Evolutionary conservation across 2,329 filamentous ascomycete species (phyloP).

Genomic region (Aspergillus fijiensis): DNA sequence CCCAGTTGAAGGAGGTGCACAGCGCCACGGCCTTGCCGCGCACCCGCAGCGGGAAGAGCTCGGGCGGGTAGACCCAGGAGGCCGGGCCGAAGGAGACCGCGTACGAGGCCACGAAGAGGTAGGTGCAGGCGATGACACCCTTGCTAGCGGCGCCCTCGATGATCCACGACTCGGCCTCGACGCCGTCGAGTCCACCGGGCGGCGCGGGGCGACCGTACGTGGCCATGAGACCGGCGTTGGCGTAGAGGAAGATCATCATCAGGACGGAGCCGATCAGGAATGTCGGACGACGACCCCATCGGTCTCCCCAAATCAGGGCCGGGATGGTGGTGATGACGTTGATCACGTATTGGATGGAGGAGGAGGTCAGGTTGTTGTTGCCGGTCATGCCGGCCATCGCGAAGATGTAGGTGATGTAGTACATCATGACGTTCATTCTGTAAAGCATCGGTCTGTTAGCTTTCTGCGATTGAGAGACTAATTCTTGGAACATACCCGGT

Average conservation of each 20-base stretch:
- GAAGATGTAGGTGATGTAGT: slow-evolving; percentile 66
- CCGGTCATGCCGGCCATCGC: slow-evolving; percentile 66
- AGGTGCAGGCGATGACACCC: slow-evolving; percentile 69
- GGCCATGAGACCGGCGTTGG: slow-evolving; percentile 45
- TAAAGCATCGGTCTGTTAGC: not conserved
- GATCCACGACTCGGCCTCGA: slow-evolving; percentile 41
- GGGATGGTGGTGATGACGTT: slow-evolving; percentile 77
- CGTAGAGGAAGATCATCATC: slow-evolving; percentile 54
- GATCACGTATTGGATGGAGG: slow-evolving; percentile 72
- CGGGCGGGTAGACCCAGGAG: slow-evolving; percentile 60
- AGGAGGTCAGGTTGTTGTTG: slow-evolving; percentile 63
- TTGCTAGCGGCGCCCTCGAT: slow-evolving; percentile 52
- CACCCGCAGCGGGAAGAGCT: slow-evolving; percentile 62
- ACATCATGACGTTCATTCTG: slow-evolving; percentile 71
- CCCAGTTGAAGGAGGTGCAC: slow-evolving; percentile 63
- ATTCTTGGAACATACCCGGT: slow-evolving; percentile 49
- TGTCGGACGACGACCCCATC: slow-evolving; percentile 69
- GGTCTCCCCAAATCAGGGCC: slow-evolving; percentile 72
- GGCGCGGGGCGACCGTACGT: slow-evolving; percentile 39
- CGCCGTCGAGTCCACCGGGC: slow-evolving; percentile 40
- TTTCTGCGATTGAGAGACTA: not conserved
- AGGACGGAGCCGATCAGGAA: slow-evolving; percentile 63
- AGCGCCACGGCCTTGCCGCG: slow-evolving; percentile 65
- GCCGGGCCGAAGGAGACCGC: slow-evolving; percentile 64
- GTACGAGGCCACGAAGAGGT: slow-evolving; percentile 70